These are phyloP conservation scores for Epichloe gansuensis DNA, from an alignment of 2,329 filamentous ascomycete species.

Conservation along the genomic window DNA sequence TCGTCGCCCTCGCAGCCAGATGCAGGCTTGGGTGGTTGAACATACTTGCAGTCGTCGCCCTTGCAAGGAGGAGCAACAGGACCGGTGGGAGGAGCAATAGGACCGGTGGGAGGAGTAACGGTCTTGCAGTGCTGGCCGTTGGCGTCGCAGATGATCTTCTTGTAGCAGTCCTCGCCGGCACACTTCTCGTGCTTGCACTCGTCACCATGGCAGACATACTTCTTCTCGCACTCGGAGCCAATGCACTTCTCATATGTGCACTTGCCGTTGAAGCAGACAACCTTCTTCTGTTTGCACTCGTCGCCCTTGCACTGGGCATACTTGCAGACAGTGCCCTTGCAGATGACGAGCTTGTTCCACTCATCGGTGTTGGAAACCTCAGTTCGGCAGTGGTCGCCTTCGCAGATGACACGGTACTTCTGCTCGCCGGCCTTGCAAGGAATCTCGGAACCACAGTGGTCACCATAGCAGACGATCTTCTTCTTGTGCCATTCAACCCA, in stretches of 20 bases:
- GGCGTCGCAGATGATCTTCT: constrained; percentile 16
- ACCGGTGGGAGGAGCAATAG: neutral
- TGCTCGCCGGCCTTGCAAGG: constrained; percentile 15
- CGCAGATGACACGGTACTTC: constrained; percentile 21
- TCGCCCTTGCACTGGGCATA: constrained; percentile 13
- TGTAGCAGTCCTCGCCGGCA: constrained; percentile 18
- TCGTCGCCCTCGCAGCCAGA: neutral
- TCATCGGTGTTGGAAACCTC: constrained; percentile 14
- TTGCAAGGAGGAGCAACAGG: constrained; percentile 1
- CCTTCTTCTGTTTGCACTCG: constrained; percentile 17
- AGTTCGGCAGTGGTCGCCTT: constrained; percentile 15
- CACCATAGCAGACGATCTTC: constrained; percentile 24
- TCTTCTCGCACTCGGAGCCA: constrained; percentile 19
- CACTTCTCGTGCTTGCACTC: constrained; percentile 20
- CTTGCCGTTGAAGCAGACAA: constrained; percentile 21
- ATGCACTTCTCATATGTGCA: constrained; percentile 19
- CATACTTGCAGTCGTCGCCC: constrained; percentile 3
- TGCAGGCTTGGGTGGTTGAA: neutral
- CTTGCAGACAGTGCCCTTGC: constrained; percentile 17
- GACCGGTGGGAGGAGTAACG: constrained; percentile 5
- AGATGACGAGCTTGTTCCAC: constrained; percentile 19
- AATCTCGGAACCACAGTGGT: constrained; percentile 18
- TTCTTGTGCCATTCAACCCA: constrained; percentile 15
- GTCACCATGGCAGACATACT: constrained; percentile 20
- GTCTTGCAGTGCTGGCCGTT: constrained; percentile 9